These are phyloP conservation scores for Neonectria neomacrospora DNA, from an alignment of 2,329 filamentous ascomycete genomes.

Conservation along the genomic window DNA sequence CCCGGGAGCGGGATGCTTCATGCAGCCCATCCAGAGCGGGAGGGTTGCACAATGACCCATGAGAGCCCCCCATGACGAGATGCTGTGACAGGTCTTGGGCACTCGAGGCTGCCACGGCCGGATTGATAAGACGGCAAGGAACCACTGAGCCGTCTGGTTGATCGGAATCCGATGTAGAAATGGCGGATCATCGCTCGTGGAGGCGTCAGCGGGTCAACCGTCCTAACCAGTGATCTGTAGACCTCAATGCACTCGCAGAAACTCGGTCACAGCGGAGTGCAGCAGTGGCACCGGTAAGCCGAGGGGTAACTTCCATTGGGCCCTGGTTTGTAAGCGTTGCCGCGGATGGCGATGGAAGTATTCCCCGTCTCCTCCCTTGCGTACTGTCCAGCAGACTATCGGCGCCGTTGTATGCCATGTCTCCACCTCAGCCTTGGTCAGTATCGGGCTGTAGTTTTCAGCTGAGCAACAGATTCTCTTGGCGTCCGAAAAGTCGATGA, in stretches of 20 bases:
- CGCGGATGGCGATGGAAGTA: constrained; percentile 22
- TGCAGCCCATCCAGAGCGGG: constrained; percentile 12
- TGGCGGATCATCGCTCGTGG: constrained; percentile 17
- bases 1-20: constrained; percentile 4
- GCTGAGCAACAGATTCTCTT: constrained; percentile 13
- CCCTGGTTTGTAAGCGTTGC: constrained; percentile 19
- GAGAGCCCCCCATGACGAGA: constrained; percentile 16
- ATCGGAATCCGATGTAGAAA: not conserved
- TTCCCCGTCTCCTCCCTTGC: constrained; percentile 2
- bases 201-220: constrained; percentile 14
- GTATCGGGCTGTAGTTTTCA: constrained; percentile 1
- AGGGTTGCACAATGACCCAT: constrained; percentile 21
- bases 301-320: constrained; percentile 11
- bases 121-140: constrained; percentile 11
- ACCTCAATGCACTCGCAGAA: constrained; percentile 16
- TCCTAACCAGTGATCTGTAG: constrained; percentile 14
- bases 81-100: constrained; percentile 6
- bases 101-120: not conserved
- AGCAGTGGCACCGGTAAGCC: constrained; percentile 8
- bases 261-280: constrained; percentile 8
- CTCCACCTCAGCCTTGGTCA: constrained; percentile 16
- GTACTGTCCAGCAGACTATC: constrained; percentile 3
- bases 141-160: not conserved
- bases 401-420: constrained; percentile 8
- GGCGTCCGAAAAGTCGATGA: constrained; percentile 10